Evolutionary conservation across 2,329 filamentous ascomycete species (phyloP), one percentile per base, ranked within the genome.

Genomic region (Cyphellophora attinorum): DNA sequence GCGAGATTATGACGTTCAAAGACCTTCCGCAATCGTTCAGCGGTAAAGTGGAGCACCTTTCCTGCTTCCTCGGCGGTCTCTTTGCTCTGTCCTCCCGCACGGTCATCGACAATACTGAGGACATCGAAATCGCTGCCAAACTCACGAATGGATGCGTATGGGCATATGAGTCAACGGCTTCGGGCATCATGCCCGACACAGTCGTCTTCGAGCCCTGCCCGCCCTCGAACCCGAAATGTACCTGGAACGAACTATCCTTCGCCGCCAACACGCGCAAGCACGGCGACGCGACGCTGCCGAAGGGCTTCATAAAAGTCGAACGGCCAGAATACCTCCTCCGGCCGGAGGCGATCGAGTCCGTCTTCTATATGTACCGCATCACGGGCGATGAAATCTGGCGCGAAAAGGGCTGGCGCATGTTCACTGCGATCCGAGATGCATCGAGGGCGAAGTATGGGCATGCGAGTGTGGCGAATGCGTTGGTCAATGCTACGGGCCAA

Each of bases 21-120:
- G 50, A 39, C 36, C 51, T 44, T 3, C 36, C 42, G 2, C 40
- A 41, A 6, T 17, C 45, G 13, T 53, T 45, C 13, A 46, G 53
- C 5, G 39, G 49, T 0, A 55, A 56, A 31, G 56, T 63, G 8
- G 72, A 79, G 38, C 81, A 85, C 51, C 61, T 84, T 2, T 69
- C 71, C 3, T 86, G 81, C 55, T 86, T 83, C 51, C 63, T 72
- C 3, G 81, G 81, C 5, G 81, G 79, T 6, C 77, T 81, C 63
- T 77, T 82, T 29, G 80, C 66, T 1, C 67, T 86, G 23, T 76
- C 72, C 2, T 75, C 79, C 2, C 73, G 69, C 40, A 61, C 85
- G 15, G 72, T 82, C 42, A 48, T 64, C 28, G 61, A 59, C 1
- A 60, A 63, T 0, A 49, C 64, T 29, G 62, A 69, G 3, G 72